phyloP scores from a whole-genome alignment of 1,284 basidiomycete genomes.

The Leccinum variabile region DNA sequence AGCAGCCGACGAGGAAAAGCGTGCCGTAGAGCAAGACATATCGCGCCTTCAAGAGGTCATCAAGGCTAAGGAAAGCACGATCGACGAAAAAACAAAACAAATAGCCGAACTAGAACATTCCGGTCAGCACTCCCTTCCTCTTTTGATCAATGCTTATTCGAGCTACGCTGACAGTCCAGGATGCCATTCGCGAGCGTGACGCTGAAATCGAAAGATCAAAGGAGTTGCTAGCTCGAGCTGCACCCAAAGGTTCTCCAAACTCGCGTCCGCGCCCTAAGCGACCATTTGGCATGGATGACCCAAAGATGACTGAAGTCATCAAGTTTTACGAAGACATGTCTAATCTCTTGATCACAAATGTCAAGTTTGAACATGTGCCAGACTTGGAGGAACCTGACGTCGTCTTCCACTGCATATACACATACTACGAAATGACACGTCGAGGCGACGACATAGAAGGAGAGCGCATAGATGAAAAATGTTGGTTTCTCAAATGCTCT shows the following conservation, averaged over 20 bases:
- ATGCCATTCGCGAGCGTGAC: slow-evolving; percentile 53
- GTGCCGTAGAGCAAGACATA: slow-evolving; percentile 50
- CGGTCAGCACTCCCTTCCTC: slow-evolving; percentile 38
- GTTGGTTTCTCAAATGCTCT: slow-evolving; percentile 32
- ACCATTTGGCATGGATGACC: slow-evolving; percentile 44
- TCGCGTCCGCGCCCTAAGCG: slow-evolving; percentile 34
- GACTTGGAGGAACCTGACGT: slow-evolving; percentile 42
- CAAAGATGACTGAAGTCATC: slow-evolving; percentile 51
- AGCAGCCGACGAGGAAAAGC: slow-evolving; percentile 67
- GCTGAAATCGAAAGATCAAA: slow-evolving; percentile 62
- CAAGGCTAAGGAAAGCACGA: slow-evolving; percentile 43
- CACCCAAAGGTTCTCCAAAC: slow-evolving; percentile 33
- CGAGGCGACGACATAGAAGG: slow-evolving; percentile 31
- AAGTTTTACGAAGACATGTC: slow-evolving; percentile 63
- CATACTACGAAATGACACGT: slow-evolving; percentile 41
- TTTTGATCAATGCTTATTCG: slow-evolving; percentile 6
- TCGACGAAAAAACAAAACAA: slow-evolving; percentile 48
- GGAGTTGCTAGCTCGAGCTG: slow-evolving; percentile 42
- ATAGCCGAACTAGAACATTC: slow-evolving; percentile 47
- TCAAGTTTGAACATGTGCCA: slow-evolving; percentile 41
- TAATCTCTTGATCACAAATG: slow-evolving; percentile 51
- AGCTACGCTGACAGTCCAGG: slow-evolving; percentile 41
- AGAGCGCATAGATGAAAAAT: slow-evolving; percentile 37
- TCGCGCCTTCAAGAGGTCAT: slow-evolving; percentile 44
- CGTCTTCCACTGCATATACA: slow-evolving; percentile 52